Conservation (phyloP, 2,329 filamentous ascomycete genomes). For the Aspergillus versicolor region DNA sequence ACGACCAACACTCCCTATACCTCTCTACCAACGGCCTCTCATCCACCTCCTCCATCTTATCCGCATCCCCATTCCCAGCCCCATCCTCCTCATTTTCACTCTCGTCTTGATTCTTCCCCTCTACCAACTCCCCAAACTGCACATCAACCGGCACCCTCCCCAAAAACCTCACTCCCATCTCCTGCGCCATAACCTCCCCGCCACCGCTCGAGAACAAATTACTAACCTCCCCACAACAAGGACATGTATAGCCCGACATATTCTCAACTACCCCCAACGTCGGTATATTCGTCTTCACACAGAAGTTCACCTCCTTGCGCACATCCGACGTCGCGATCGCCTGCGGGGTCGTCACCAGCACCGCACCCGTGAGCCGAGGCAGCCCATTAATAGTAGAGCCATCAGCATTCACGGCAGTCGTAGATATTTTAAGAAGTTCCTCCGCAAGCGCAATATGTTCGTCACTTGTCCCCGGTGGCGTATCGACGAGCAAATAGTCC, state of each 20-base stretch:
- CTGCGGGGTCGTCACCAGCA: slow-evolving; percentile 94
- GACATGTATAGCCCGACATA: slow-evolving; percentile 64
- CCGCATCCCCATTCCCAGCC: slow-evolving; percentile 22
- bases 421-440: slow-evolving; percentile 61
- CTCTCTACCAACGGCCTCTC: slow-evolving; percentile 41
- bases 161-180: slow-evolving; percentile 80
- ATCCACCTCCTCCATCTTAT: slow-evolving; percentile 20
- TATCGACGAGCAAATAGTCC: slow-evolving; percentile 95
- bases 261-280: slow-evolving; percentile 93
- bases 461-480: slow-evolving; percentile 91
- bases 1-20: slow-evolving; percentile 46
- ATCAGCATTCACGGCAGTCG: slow-evolving; percentile 18
- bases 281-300: slow-evolving; percentile 74
- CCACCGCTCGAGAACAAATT: slow-evolving; percentile 92
- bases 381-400: slow-evolving; percentile 11
- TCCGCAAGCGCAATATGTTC: slow-evolving; percentile 96
- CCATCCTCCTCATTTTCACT: slow-evolving; percentile 26
- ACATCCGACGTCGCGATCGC: slow-evolving; percentile 92
- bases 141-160: slow-evolving; percentile 90
- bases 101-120: slow-evolving; percentile 49
- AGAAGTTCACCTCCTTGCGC: slow-evolving; percentile 92
- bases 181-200: slow-evolving; percentile 81
- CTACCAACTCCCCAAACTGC: slow-evolving; percentile 83
- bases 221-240: slow-evolving; percentile 75
- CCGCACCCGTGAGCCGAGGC: slow-evolving; percentile 77